phyloP scores from a whole-genome alignment of 2,329 filamentous ascomycete species.

The Penicillium sp. region DNA sequence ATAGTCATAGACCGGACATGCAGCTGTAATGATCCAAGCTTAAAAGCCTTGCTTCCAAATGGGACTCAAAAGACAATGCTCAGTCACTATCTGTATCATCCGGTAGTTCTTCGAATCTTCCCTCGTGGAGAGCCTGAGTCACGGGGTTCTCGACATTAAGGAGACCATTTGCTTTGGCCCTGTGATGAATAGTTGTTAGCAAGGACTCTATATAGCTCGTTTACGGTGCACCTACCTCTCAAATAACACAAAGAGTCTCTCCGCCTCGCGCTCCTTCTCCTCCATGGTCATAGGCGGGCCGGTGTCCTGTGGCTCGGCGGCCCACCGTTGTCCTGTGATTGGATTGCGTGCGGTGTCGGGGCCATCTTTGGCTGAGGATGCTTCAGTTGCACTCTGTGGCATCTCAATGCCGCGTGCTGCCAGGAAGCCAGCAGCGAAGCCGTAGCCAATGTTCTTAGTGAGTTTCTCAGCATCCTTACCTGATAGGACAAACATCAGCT shows the following conservation, averaged over 20 bases:
- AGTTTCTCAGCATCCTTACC: conserved; percentile 75
- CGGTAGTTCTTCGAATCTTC: conserved; percentile 66
- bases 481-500: conserved; percentile 83
- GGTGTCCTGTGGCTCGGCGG: conserved; percentile 60
- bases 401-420: conserved; percentile 79
- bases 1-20: neutral
- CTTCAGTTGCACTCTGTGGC: conserved; percentile 63
- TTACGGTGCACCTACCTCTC: conserved; percentile 60
- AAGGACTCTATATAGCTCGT: neutral
- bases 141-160: conserved; percentile 78
- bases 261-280: conserved; percentile 89
- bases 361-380: conserved; percentile 40
- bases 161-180: conserved; percentile 70
- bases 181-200: conserved; percentile 25
- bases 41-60: neutral
- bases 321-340: conserved; percentile 78
- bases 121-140: conserved; percentile 64
- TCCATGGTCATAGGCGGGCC: conserved; percentile 78
- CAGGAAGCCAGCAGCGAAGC: conserved; percentile 86
- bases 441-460: conserved; percentile 90
- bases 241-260: conserved; percentile 84
- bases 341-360: conserved; percentile 61
- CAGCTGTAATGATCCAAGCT: neutral
- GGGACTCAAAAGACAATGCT: neutral
- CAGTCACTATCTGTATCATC: conserved; percentile 48